phyloP scores from a whole-genome alignment of 2,329 filamentous ascomycete species.

The Aureobasidium sp. region DNA sequence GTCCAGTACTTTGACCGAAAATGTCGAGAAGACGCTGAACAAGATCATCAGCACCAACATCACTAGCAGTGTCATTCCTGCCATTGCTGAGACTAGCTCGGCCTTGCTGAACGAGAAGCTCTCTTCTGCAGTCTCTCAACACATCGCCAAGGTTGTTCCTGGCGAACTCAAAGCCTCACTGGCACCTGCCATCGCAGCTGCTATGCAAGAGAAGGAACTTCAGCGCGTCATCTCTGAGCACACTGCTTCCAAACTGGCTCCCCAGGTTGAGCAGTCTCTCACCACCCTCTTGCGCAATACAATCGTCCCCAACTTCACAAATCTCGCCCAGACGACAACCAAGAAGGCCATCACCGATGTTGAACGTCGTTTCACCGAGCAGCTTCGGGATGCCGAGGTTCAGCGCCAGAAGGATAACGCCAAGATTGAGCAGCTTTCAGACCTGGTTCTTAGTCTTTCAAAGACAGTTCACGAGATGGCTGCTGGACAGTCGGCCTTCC shows the following conservation, averaged over 20 bases:
- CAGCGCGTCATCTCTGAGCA: conserved; percentile 66
- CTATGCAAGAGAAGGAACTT: conserved; percentile 67
- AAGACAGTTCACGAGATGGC: conserved; percentile 66
- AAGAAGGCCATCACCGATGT: conserved; percentile 63
- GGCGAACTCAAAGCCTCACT: conserved; percentile 66
- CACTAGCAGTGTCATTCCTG: conserved; percentile 66
- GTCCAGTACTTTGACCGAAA: conserved; percentile 61
- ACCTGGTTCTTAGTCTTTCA: conserved; percentile 58
- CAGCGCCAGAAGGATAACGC: conserved; percentile 48
- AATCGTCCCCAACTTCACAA: conserved; percentile 48
- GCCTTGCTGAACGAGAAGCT: conserved; percentile 67
- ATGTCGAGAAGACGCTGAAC: conserved; percentile 67
- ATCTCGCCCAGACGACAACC: conserved; percentile 47
- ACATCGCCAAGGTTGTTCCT: conserved; percentile 51
- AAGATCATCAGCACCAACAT: conserved; percentile 73
- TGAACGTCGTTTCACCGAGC: conserved; percentile 51
- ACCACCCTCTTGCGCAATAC: conserved; percentile 45
- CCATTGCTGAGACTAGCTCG: conserved; percentile 60
- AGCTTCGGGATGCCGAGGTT: conserved; percentile 45
- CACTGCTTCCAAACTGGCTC: conserved; percentile 58
- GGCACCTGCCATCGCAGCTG: conserved; percentile 58
- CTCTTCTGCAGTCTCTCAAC: conserved; percentile 57
- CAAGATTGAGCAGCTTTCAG: conserved; percentile 68
- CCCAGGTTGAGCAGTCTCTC: conserved; percentile 64
- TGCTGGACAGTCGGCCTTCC: conserved; percentile 59